Evolutionary conservation across 257 asterid genomes (phyloP).

Genomic region (Salvia hispanica): DNA sequence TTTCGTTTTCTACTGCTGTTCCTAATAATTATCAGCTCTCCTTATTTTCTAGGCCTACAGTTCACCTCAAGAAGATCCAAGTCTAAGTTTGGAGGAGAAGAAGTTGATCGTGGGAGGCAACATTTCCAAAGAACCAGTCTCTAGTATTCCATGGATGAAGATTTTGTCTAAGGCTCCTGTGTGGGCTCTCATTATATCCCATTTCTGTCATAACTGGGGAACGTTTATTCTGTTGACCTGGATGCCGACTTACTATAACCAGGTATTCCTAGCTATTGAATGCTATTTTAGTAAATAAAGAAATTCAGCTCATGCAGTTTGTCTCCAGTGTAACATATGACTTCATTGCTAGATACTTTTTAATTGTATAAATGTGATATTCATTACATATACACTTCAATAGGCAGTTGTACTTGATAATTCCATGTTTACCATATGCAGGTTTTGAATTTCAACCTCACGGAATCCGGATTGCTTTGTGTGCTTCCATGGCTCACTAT

Average conservation of each 20-base stretch:
- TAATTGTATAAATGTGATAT: not conserved
- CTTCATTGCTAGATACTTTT: not conserved
- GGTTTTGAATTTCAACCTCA: conserved; percentile 97
- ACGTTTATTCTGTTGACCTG: conserved; percentile 94
- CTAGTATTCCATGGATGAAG: conserved; percentile 86
- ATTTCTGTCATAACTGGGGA: conserved; percentile 99
- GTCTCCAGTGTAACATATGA: conserved; percentile 9
- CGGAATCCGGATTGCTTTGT: conserved; percentile 82
- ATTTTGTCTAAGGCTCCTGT: conserved; percentile 92
- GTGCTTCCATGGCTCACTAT: conserved; percentile 95
- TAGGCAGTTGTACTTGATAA: conserved; percentile 1
- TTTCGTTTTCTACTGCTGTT: not conserved
- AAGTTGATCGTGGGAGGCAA: conserved; percentile 67
- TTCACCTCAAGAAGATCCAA: conserved; percentile 86
- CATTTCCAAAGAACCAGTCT: conserved; percentile 65
- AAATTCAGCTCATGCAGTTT: conserved; percentile 14
- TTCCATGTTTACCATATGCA: conserved; percentile 30
- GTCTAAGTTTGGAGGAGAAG: conserved; percentile 66
- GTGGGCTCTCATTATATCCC: conserved; percentile 99
- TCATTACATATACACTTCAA: not conserved
- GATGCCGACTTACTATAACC: conserved; percentile 99
- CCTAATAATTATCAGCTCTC: conserved; percentile 14
- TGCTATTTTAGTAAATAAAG: conserved; percentile 10
- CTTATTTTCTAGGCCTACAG: conserved; percentile 70
- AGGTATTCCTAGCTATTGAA: conserved; percentile 49